phyloP scores from a whole-genome alignment of 1,284 basidiomycete genomes.

The Trametes versicolor region DNA sequence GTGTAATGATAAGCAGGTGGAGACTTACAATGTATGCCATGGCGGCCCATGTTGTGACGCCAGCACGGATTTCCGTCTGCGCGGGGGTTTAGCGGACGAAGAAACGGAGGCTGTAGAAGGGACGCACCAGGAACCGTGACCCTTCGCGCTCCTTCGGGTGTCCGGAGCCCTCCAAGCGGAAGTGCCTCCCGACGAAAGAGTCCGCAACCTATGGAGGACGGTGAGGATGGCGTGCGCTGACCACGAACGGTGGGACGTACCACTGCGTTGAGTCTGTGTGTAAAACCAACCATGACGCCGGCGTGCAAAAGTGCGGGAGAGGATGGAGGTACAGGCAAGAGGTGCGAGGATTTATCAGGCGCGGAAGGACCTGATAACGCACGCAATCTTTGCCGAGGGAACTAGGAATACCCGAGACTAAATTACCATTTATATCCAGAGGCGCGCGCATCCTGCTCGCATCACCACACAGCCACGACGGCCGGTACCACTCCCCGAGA shows the following conservation, averaged over 20 bases:
- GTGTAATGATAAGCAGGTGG: background rate
- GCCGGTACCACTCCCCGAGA: background rate
- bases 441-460: background rate
- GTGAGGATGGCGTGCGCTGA: slow-evolving; percentile 33
- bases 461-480: background rate
- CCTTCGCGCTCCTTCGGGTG: slow-evolving; percentile 79
- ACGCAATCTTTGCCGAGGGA: slow-evolving; percentile 3
- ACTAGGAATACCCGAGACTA: background rate
- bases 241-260: slow-evolving; percentile 40
- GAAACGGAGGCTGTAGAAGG: background rate
- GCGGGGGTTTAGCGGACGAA: background rate
- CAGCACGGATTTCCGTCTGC: slow-evolving; percentile 84
- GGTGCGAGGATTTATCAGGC: slow-evolving; percentile 13
- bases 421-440: slow-evolving; percentile 14
- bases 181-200: slow-evolving; percentile 81
- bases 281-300: slow-evolving; percentile 28
- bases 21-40: slow-evolving; percentile 73
- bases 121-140: slow-evolving; percentile 76
- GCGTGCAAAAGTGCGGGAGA: slow-evolving; percentile 20
- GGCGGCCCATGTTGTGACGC: slow-evolving; percentile 83
- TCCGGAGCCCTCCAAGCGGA: slow-evolving; percentile 86
- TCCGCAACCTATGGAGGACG: slow-evolving; percentile 64
- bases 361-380: slow-evolving; percentile 5
- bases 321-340: slow-evolving; percentile 25
- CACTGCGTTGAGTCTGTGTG: slow-evolving; percentile 13